Base-by-base conservation (phyloP, 2,329 filamentous ascomycete species). In the Fusarium piperis region DNA sequence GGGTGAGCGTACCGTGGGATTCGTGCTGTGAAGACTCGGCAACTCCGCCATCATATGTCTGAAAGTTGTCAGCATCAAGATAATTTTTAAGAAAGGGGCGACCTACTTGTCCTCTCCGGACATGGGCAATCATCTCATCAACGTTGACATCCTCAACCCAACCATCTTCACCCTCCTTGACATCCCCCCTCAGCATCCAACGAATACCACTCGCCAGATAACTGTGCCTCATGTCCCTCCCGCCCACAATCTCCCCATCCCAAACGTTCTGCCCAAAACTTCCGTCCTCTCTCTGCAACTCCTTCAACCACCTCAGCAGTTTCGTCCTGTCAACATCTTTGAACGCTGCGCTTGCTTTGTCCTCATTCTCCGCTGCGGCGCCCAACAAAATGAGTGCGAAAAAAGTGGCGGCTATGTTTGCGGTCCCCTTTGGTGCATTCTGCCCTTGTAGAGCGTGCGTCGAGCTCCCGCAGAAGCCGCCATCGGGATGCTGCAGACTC, bases 391-490 rank as follows among this genome's bases (percentile, higher is more conserved):
- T 85, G 46, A 99, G 85, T 0, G 95, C 95, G 81, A 98, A 98
- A 79, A 93, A 95, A 0, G 95, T 98, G 1, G 94, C 94, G 0
- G 95, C 92, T 16, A 98, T 83, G 80, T 95, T 97, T 1, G 95
- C 86, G 6, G 81, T 79, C 13, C 82, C 82, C 73, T 72, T 83
- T 74, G 56, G 85, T 81, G 75, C 90, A 82, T 78, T 88, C 78
- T 77, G 76, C 2, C 74, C 78, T 1, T 61, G 48, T 11, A 77
- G 65, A 3, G 73, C 65, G 86, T 97, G 79, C 81, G 88, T 93
- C 2, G 95, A 92, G 70, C 93, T 94, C 41, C 94, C 95, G 71
- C 93, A 92, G 82, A 99, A 98, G 16, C 96, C 96, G 30, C 96
- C 96, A 36, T 89, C 85, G 0, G 93, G 91, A 74, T 97, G 93